Conservation (phyloP, 23 red algal genomes). For the Pyropia yezoensis region DNA sequence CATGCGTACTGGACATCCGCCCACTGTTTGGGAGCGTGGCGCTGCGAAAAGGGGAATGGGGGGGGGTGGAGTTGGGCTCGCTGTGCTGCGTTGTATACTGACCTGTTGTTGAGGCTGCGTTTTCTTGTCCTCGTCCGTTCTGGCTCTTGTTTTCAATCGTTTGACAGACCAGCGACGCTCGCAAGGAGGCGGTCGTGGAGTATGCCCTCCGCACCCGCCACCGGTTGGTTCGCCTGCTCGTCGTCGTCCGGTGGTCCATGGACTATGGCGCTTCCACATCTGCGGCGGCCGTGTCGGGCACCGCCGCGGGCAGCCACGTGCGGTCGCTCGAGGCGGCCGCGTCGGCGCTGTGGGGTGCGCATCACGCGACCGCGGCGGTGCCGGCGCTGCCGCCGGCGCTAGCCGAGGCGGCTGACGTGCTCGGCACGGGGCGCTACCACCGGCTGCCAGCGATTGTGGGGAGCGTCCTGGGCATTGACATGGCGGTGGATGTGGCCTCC, state of each 20-base stretch:
- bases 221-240: constrained; percentile 50
- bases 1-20: no score
- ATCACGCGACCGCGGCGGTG: constrained; percentile 3
- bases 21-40: no score
- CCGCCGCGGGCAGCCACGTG: constrained; percentile 9
- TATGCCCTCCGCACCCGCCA: constrained; percentile 45
- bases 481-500: not conserved
- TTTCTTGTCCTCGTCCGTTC: no score
- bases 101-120: no score
- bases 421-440: constrained; percentile 10
- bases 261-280: constrained; percentile 28
- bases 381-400: constrained; percentile 8
- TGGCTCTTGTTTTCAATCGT: no score
- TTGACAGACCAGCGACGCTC: constrained; percentile 27
- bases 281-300: constrained; percentile 9
- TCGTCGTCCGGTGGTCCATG: constrained; percentile 48
- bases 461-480: not conserved
- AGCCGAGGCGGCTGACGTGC: constrained; percentile 9
- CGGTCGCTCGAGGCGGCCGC: constrained; percentile 26
- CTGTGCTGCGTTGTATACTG: no score
- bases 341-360: constrained; percentile 17
- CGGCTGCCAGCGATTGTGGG: not conserved
- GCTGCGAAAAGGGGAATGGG: no score
- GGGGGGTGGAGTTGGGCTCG: no score
- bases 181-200: constrained; percentile 47